Percentiles rank a stretch among this genome's conserved stretches.
Evolutionary conservation across 306 rosid genomes (phyloP).

Genomic region (Benincasa hispida): DNA sequence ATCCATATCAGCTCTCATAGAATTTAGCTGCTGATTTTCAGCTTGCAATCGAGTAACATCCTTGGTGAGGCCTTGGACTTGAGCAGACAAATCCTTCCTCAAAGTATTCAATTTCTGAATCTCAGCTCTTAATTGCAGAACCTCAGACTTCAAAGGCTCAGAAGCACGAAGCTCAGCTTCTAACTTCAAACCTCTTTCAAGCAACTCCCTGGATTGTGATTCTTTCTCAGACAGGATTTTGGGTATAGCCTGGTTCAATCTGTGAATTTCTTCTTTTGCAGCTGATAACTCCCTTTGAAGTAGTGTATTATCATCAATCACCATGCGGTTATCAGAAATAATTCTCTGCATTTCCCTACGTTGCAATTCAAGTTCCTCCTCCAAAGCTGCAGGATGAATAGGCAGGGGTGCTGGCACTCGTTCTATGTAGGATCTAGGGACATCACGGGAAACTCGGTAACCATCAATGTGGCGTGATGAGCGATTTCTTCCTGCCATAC

Average conservation of each 20-base stretch:
- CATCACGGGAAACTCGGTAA: slow-evolving; percentile 23
- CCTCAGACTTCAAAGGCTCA: slow-evolving; percentile 29
- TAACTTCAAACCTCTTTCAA: slow-evolving; percentile 25
- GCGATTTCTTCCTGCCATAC: slow-evolving; percentile 31
- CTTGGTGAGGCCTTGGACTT: slow-evolving; percentile 36
- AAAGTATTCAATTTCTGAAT: slow-evolving; percentile 21
- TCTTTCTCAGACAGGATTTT: slow-evolving; percentile 24
- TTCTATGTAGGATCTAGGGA: slow-evolving; percentile 15
- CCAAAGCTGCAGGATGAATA: slow-evolving; percentile 29
- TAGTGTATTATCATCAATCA: slow-evolving; percentile 30
- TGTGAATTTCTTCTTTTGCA: slow-evolving; percentile 34
- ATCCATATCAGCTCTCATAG: slow-evolving; percentile 27
- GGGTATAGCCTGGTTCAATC: slow-evolving; percentile 25
- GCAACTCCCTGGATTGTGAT: slow-evolving; percentile 19
- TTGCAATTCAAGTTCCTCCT: slow-evolving; percentile 35
- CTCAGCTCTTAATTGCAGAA: slow-evolving; percentile 30
- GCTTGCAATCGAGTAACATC: slow-evolving; percentile 21
- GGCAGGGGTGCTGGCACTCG: slow-evolving; percentile 14
- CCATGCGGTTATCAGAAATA: slow-evolving; percentile 24
- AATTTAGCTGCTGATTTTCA: slow-evolving; percentile 29
- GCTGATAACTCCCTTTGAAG: slow-evolving; percentile 31
- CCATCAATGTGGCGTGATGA: slow-evolving; percentile 22
- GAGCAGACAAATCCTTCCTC: slow-evolving; percentile 26
- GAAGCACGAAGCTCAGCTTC: slow-evolving; percentile 38
- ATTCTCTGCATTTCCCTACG: slow-evolving; percentile 28